phyloP scores from a whole-genome alignment of 148 eudicot species.

The Persicaria maculosa region DNA sequence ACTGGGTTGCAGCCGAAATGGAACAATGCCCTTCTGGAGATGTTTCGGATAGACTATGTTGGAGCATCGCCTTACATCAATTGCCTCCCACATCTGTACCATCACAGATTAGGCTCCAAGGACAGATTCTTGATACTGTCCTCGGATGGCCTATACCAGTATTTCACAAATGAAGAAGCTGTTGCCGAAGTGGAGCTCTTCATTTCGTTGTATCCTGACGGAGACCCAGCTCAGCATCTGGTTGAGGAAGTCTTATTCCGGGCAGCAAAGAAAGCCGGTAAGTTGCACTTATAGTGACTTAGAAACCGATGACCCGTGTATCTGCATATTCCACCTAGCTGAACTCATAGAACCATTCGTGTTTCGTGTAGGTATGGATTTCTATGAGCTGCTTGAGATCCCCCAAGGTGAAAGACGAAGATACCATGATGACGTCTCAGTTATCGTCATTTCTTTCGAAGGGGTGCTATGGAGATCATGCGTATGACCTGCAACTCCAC shows the following conservation, averaged over 20 bases:
- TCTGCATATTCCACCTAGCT: neutral
- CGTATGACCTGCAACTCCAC: slow-evolving; percentile 6
- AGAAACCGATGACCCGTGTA: neutral
- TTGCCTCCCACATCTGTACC: slow-evolving; percentile 57
- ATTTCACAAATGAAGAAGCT: slow-evolving; percentile 84
- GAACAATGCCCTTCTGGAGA: slow-evolving; percentile 76
- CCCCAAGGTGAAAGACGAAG: slow-evolving; percentile 95
- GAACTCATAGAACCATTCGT: neutral
- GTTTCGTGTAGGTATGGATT: slow-evolving; percentile 31
- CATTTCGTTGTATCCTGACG: slow-evolving; percentile 65
- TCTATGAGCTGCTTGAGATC: slow-evolving; percentile 88
- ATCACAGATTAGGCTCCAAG: slow-evolving; percentile 59
- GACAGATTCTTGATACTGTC: slow-evolving; percentile 80
- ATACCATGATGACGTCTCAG: slow-evolving; percentile 93
- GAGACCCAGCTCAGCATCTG: slow-evolving; percentile 95
- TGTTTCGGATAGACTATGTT: slow-evolving; percentile 71
- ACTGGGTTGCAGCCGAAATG: slow-evolving; percentile 73
- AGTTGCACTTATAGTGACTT: neutral
- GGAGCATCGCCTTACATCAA: slow-evolving; percentile 69
- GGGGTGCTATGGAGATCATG: slow-evolving; percentile 97
- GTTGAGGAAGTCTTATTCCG: slow-evolving; percentile 79
- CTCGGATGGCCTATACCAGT: slow-evolving; percentile 90
- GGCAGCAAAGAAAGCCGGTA: slow-evolving; percentile 92
- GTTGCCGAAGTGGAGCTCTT: slow-evolving; percentile 71
- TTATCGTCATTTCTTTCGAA: slow-evolving; percentile 87